phyloP scores from a whole-genome alignment of 1,139 yeast species.

The Kluyveromyces sp. region DNA sequence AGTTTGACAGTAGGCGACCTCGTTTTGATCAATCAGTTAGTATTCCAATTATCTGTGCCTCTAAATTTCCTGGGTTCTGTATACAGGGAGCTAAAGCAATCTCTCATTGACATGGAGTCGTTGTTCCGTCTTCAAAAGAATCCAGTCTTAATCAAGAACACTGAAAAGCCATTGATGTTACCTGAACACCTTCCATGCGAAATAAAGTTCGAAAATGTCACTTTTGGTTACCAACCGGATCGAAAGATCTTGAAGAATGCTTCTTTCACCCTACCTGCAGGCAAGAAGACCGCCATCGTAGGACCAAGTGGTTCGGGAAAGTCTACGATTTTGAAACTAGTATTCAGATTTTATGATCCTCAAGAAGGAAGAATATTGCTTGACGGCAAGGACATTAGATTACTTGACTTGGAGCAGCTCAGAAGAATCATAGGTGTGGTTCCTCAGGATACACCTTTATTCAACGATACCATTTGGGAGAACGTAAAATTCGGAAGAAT shows the following conservation, averaged over 20 bases:
- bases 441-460: slow-evolving; percentile 95
- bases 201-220: slow-evolving; percentile 81
- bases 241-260: slow-evolving; percentile 81
- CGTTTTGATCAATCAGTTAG: slow-evolving; percentile 92
- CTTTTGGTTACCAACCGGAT: slow-evolving; percentile 86
- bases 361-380: slow-evolving; percentile 68
- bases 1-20: slow-evolving; percentile 86
- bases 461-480: slow-evolving; percentile 83
- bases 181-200: slow-evolving; percentile 49
- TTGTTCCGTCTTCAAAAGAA: slow-evolving; percentile 75
- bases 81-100: slow-evolving; percentile 88
- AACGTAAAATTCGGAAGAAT: slow-evolving; percentile 84
- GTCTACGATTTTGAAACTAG: slow-evolving; percentile 76
- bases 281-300: slow-evolving; percentile 83
- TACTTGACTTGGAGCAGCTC: slow-evolving; percentile 68
- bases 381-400: slow-evolving; percentile 84
- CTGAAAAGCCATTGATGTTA: slow-evolving; percentile 48
- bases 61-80: slow-evolving; percentile 91
- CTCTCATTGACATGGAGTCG: slow-evolving; percentile 88
- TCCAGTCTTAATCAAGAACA: slow-evolving; percentile 59
- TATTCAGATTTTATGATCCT: slow-evolving; percentile 87
- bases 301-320: slow-evolving; percentile 97
- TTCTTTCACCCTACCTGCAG: slow-evolving; percentile 81
- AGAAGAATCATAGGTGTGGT: slow-evolving; percentile 80
- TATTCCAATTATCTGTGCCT: slow-evolving; percentile 92